Base-by-base conservation (phyloP, 2,329 filamentous ascomycete genomes). In the Paramyrothecium sp. region DNA sequence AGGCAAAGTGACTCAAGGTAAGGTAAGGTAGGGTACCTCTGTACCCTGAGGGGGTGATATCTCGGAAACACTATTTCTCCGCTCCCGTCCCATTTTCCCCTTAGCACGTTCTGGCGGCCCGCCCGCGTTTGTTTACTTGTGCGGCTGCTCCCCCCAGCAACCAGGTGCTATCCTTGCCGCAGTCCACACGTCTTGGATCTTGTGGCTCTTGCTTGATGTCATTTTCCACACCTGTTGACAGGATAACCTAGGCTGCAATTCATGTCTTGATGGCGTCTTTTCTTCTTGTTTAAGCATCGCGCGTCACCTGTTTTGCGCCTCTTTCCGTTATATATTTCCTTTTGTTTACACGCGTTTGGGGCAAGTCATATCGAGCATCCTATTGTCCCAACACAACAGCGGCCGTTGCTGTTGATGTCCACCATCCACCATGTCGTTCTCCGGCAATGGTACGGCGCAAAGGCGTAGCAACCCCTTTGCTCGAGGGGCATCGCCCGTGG, bases 401-500 rank as follows among this genome's bases (percentile, higher is more conserved):
- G 63, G 60, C 59, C 58, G 59, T 53, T 60, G 63, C 59, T 57
- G 63, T 69, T 66, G 60, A 68, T 69, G 67, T 59, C 55, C 56
- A 61, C 60, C 44, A 56, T 55, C 56, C 47, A 60, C 56, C 46
- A 76, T 76, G 74, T 66, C 74, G 54, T 74, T 72, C 59, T 69
- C 71, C 58, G 58, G 64, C 61, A 70, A 68, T 57, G 65, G 65
- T 60, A 67, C 71, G 73, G 85, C 88, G 65, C 84, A 89, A 71
- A 90, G 88, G 79, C 88, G 92, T 67, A 90, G 87, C 71, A 94
- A 91, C 75, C 90, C 91, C 17, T 96, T 97, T 71, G 81, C 83
- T 59, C 85, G 91, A 69, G 86, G 86, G 54, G 13, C 38, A 44
- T 44, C 38, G 13, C 78, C 81, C 49, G 89, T 90, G 17, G 82